Evolutionary conservation across 2,329 filamentous ascomycete species (phyloP), one percentile per base, ranked within the genome.

Genomic region (Hymenoscyphus albidus): DNA sequence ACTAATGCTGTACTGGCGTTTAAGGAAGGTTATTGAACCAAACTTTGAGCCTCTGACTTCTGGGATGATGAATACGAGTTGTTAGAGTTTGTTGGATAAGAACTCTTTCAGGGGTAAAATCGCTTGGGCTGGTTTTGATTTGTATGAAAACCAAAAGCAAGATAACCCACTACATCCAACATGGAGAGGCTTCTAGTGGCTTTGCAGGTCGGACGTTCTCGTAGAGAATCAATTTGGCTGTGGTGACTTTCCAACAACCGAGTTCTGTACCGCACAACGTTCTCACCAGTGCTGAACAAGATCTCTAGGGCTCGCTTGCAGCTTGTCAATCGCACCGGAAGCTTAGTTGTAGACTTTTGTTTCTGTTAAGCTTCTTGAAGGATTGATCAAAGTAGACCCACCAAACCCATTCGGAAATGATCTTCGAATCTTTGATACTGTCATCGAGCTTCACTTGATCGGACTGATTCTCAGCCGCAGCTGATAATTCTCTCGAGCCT

Each of bases 401-500:
- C n/a, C 44, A 51, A 18, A 51, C n/a, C 7, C n/a, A 51, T n/a
- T 51, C n/a, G 44, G 44, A 18, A 18, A 51, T 22, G n/a, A 51
- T 22, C 16, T 10, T 51, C 44, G 40, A 22, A 51, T 16, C 22
- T 22, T 51, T n/a, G n/a, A 51, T 51, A 51, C 22, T 51, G 44
- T 27, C 27, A 27, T 27, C 27, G 22, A 18, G 44, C 44, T 22
- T 51, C n/a, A 10, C n/a, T 51, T 51, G 44, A 59, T 59, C 48
- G 10, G 56, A 58, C 18, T 59, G 7, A 5, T 31, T 59, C n/a
- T 61, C 63, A 64, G 63, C 63, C 58, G 63, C 59, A 61, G 58
- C 63, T 64, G 63, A 61, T 55, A 22, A 16, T 31, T 58, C 22
- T 38, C 44, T 18, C n/a, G 44, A 51, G 44, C 3, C 9, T 51